Base-by-base conservation (phyloP, 768 basidiomycete species). In the Hysterangium stoloniferum region DNA sequence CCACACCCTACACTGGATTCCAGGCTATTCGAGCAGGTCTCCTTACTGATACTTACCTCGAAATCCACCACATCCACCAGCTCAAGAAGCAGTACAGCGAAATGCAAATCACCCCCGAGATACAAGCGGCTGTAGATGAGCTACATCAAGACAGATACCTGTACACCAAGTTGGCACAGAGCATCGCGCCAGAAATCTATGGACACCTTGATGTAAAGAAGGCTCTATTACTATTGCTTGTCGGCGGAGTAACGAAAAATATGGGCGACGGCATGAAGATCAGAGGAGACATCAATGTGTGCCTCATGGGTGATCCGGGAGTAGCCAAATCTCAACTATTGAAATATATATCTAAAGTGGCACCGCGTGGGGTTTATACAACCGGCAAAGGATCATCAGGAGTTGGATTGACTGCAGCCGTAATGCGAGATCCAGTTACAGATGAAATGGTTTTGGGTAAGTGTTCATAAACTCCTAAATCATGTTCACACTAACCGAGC, bases 201-300 rank as follows among this genome's bases (percentile, higher is more conserved):
- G 96, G 96, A 2, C 96, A 99, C 62, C 74, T 84, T 38, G 95
- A 99, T 62, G 90, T 99, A 41, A 99, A 99, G 69, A 98, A 98
- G 64, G 95, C 95, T 0, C 71, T 99, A 27, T 68, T 99, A 9
- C 68, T 99, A 4, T 72, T 99, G 1, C 77, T 99, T 12, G 91
- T 99, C 25, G 96, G 96, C 9, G 96, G 96, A 33, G 93, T 94
- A 1, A 96, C 91, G 38, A 99, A 99, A 69, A 74, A 79, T 32
- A 91, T 93, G 65, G 88, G 89, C 5, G 96, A 99, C 61, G 96
- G 96, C 12, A 92, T 99, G 91, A 97, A 90, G 68, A 98, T 99
- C 62, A 80, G 96, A 62, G 96, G 96, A 25, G 96, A 98, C 66
- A 74, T 99, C 68, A 99, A 99, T 60, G 72, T 99, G 15, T 99